Percentiles rank a stretch among this genome's conserved stretches.
Evolutionary conservation across 2,329 filamentous ascomycete genomes (phyloP).

Genomic region (Fusarium haematococcum): DNA sequence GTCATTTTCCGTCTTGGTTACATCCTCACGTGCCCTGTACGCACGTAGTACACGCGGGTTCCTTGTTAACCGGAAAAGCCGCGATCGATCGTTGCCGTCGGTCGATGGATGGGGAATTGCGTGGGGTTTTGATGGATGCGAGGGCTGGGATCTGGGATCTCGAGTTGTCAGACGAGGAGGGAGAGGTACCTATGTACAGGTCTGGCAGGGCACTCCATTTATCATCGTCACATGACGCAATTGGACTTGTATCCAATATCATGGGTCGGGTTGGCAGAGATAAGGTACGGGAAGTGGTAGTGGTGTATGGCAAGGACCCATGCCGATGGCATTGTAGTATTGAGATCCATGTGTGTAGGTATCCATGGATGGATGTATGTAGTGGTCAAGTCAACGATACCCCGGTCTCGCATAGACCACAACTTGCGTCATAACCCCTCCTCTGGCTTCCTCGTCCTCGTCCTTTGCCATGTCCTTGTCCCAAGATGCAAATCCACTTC

Average conservation of each 20-base stretch:
- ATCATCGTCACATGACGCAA: neutral
- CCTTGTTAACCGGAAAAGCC: neutral
- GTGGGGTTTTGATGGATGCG: neutral
- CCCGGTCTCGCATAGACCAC: neutral
- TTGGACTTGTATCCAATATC: neutral
- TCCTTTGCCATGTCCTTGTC: neutral
- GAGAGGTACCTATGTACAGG: neutral
- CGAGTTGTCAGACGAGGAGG: neutral
- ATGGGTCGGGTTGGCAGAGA: neutral
- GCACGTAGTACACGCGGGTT: neutral
- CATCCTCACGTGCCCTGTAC: neutral
- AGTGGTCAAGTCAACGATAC: neutral
- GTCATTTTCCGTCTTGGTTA: neutral
- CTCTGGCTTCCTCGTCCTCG: neutral
- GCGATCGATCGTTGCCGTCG: neutral
- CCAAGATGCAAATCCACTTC: neutral
- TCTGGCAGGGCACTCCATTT: neutral
- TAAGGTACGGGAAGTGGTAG: neutral
- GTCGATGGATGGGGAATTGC: neutral
- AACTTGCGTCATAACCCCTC: constrained; percentile 5
- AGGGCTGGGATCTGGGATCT: neutral
- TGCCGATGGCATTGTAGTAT: neutral
- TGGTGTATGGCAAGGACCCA: neutral
- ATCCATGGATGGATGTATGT: neutral
- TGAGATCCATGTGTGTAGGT: neutral